These are phyloP conservation scores for Gastrolobium villosum DNA, from an alignment of 306 rosid genomes.

Conservation along the genomic window DNA sequence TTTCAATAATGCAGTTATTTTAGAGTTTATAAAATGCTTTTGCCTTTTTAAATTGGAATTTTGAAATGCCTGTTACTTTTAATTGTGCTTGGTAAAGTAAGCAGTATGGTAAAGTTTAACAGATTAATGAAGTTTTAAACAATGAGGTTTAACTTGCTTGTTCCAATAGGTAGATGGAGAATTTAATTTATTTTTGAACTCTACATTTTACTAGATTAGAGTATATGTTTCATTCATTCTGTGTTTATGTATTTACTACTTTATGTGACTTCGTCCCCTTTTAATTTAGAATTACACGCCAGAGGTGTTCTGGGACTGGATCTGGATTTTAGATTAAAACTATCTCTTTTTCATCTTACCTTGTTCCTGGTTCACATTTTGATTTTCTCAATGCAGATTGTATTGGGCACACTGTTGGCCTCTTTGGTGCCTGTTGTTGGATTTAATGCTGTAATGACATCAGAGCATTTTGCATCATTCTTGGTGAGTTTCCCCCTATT, in stretches of 20 bases:
- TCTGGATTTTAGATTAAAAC: constrained; percentile 25
- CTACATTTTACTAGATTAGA: constrained; percentile 22
- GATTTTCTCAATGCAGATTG: constrained; percentile 68
- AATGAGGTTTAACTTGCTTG: background rate
- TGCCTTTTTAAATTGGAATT: constrained; percentile 20
- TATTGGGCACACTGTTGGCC: constrained; percentile 92
- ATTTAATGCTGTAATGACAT: constrained; percentile 97
- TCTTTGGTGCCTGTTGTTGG: constrained; percentile 98
- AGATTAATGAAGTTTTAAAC: background rate
- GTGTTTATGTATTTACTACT: constrained; percentile 15
- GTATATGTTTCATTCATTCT: constrained; percentile 28
- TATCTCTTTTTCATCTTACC: constrained; percentile 14
- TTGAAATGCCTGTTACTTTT: constrained; percentile 24
- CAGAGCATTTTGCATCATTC: constrained; percentile 98
- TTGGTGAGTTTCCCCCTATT: constrained; percentile 65
- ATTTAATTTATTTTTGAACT: background rate
- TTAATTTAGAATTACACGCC: constrained; percentile 26
- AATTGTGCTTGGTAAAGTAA: constrained; percentile 37
- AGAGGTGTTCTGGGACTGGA: constrained; percentile 30
- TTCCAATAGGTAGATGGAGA: background rate
- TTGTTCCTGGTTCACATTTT: constrained; percentile 48
- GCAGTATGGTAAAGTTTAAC: constrained; percentile 15
- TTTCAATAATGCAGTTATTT: constrained; percentile 29
- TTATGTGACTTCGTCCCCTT: background rate
- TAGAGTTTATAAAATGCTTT: constrained; percentile 18